Evolutionary conservation across 2,329 filamentous ascomycete species (phyloP), one percentile per base, ranked within the genome.

Genomic region (Penicillium sp.): DNA sequence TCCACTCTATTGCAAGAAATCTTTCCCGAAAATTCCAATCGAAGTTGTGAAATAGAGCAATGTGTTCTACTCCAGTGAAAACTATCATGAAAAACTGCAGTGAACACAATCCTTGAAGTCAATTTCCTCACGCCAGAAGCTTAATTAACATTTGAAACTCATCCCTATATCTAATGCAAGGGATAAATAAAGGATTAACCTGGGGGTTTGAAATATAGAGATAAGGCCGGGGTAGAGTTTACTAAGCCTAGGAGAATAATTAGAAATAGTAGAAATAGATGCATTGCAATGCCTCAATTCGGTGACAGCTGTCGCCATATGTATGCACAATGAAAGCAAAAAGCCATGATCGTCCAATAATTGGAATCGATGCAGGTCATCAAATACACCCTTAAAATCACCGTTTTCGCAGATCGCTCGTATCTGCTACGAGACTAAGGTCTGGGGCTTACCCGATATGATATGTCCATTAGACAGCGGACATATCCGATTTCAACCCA

Each of bases 301-400:
- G 31, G 26, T 44, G 11, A 28, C 42, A 33, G 30, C 12, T 33
- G 14, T 33, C 42, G n/a, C 17, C 17, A 14, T 9, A 16, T 10
- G 17, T 2, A 31, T 31, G 17, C 14, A n/a, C 25, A 33, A 33
- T 0, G 14, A 25, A 45, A 14, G 19, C 30, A 30, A 41, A 40
- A 44, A 4, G 35, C 46, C 33, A 51, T 51, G 47, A 55, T 55
- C 53, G 22, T 28, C 41, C 53, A 51, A 55, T 51, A 51, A 55
- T 55, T 55, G 35, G 12, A 22, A n/a, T 5, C 11, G 2, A 30
- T 37, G 31, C 11, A 4, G 25, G n/a, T 12, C 19, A n/a, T 19
- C 9, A 12, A 30, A 31, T 37, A 22, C 26, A 38, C 7, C 10
- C 36, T 22, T 4, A 1, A 14, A 10, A 6, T 22, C 8, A 5